These are phyloP conservation scores for Serendipita indica DNA, from an alignment of 768 basidiomycete genomes.

Conservation along the genomic window DNA sequence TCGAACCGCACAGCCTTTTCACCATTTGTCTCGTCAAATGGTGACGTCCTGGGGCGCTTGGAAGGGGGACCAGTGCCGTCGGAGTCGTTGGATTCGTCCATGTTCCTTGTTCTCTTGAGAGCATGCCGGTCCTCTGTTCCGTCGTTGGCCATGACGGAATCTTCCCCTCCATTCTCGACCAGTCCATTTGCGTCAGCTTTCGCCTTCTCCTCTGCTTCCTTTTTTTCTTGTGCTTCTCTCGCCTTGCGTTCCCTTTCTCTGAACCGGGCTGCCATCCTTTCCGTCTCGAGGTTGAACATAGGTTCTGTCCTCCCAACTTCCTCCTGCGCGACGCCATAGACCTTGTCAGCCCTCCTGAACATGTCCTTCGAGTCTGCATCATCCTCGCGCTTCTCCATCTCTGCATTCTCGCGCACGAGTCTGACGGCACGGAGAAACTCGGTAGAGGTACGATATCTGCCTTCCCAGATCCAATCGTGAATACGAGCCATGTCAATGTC, in stretches of 20 bases:
- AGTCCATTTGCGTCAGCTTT: constrained; percentile 27
- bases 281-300: constrained; percentile 64
- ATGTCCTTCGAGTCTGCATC: constrained; percentile 34
- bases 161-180: constrained; percentile 19
- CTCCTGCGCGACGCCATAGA: constrained; percentile 76
- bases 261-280: constrained; percentile 51
- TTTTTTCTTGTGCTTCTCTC: constrained; percentile 28
- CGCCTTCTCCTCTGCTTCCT: constrained; percentile 21
- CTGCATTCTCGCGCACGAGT: constrained; percentile 33
- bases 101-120: not conserved
- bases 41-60: not conserved
- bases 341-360: constrained; percentile 48
- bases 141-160: not conserved
- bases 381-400: constrained; percentile 66
- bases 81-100: not conserved
- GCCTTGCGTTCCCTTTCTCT: constrained; percentile 44
- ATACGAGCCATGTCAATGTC: constrained; percentile 90
- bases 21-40: not conserved
- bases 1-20: constrained; percentile 5
- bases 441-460: constrained; percentile 72
- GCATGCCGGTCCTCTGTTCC: not conserved
- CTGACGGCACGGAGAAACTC: constrained; percentile 61
- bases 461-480: constrained; percentile 69
- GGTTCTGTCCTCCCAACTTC: constrained; percentile 17
- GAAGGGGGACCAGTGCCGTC: not conserved